Percentiles rank a stretch among this genome's conserved stretches.
phyloP scores from a whole-genome alignment of 768 basidiomycete species.

The Podaxis carcinomalis region DNA sequence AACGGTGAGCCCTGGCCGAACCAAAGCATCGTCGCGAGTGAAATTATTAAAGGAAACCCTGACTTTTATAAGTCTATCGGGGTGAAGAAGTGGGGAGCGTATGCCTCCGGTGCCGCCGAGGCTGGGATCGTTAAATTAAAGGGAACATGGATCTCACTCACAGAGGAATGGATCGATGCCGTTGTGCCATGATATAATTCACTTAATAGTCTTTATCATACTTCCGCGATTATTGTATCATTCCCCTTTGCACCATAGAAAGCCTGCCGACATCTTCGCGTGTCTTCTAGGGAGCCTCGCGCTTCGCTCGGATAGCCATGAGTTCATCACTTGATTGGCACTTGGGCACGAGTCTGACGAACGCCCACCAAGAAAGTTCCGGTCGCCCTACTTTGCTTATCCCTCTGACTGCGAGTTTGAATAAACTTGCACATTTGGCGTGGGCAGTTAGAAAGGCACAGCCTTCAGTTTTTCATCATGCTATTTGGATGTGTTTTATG shows the following conservation, averaged over 20 bases:
- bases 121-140: slow-evolving; percentile 9
- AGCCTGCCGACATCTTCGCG: not conserved
- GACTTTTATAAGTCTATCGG: slow-evolving; percentile 11
- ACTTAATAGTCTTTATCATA: not conserved
- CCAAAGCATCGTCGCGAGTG: not conserved
- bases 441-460: not conserved
- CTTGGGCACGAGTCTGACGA: not conserved
- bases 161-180: slow-evolving; percentile 5
- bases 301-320: not conserved
- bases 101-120: slow-evolving; percentile 3
- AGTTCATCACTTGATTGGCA: not conserved
- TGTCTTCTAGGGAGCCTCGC: not conserved
- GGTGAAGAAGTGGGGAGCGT: slow-evolving; percentile 10
- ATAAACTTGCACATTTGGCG: not conserved
- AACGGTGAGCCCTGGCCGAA: slow-evolving; percentile 1
- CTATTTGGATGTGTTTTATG: too few species aligned
- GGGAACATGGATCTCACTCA: slow-evolving; percentile 9
- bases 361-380: not conserved
- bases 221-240: not conserved
- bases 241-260: not conserved
- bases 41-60: slow-evolving; percentile 7
- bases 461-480: not conserved
- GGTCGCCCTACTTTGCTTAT: not conserved
- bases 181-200: not conserved
- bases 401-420: not conserved